Base-by-base conservation (phyloP, 177 flowering plant species). In the Vitis hybrid region DNA sequence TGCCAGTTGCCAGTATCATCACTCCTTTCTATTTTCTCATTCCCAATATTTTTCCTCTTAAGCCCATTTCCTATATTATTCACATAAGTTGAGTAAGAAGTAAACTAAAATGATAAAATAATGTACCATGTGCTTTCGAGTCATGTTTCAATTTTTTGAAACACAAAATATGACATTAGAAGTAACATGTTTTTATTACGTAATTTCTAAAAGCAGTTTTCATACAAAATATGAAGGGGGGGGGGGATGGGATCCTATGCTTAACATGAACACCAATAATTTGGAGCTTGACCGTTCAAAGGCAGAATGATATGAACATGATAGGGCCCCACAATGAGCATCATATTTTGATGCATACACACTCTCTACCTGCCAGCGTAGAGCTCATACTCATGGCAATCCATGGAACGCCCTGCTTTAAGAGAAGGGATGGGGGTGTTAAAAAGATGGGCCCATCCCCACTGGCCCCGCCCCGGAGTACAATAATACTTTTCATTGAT, bases 241-340 rank as follows among this genome's bases (percentile, higher is more conserved):
- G 6, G 40, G 27, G 72, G 65, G 76, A 21, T 57, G 74, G 79
- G 2, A 79, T 79, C 81, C 79, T 5, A 76, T 79, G 82, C 60
- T 56, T 6, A 52, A 51, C 64, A 68, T 54, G 75, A 68, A 68
- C 49, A 70, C 65, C 76, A 79, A 78, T 81, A 15, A 81, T 81
- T 78, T 74, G 74, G 10, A 46, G 65, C 65, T 78, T 81, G 84
- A 78, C 81, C 81, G 49, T 78, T 81, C 80, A 78, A 78, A 75
- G 56, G 19, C 68, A 48, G 61, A 67, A 75, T 72, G 3, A 69
- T 74, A 24, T 12, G 52, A 56, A 56, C 61, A 48, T 52, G 50
- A 76, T 6, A 30, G 11, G 77, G 73, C 18, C 77, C 76, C 72
- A 75, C 52, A 24, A 48, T 16, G 48, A 48, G 60, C 32, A 51